These are phyloP conservation scores for Coemansia sp. DNA, from an alignment of 192 early-diverging fungal species.

Conservation along the genomic window DNA sequence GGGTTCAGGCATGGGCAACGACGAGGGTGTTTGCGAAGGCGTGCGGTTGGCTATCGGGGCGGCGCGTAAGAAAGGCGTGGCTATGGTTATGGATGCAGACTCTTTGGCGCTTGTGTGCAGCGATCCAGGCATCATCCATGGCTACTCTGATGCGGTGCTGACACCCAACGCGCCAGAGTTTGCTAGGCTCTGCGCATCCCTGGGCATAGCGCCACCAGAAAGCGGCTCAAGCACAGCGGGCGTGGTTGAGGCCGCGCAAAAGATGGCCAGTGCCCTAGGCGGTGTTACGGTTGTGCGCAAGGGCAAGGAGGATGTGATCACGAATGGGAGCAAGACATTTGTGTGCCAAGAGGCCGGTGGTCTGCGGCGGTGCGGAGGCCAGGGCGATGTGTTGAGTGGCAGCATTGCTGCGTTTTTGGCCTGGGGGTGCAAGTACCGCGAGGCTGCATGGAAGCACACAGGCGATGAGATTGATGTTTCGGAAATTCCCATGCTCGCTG, in stretches of 20 bases:
- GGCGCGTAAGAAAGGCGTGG: conserved; percentile 58
- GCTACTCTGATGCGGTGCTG: conserved; percentile 70
- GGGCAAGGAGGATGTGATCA: conserved; percentile 69
- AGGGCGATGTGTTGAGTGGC: conserved; percentile 92
- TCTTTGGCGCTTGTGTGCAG: conserved; percentile 73
- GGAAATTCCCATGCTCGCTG: conserved; percentile 58
- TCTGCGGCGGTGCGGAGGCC: conserved; percentile 87
- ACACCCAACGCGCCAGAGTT: conserved; percentile 93
- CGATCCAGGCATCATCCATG: conserved; percentile 64
- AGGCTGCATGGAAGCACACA: conserved; percentile 54
- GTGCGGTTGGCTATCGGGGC: conserved; percentile 65
- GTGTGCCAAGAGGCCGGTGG: conserved; percentile 64
- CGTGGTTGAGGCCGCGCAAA: conserved; percentile 34
- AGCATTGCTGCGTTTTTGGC: conserved; percentile 78
- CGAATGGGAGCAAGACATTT: conserved; percentile 65
- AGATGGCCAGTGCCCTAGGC: conserved; percentile 64
- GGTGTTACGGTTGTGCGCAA: conserved; percentile 81
- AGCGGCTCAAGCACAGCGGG: too few relatives aligned
- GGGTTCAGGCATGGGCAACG: conserved; percentile 88
- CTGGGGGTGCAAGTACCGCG: conserved; percentile 72
- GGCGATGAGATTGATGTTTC: conserved; percentile 22
- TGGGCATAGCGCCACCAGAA: conserved; percentile 42
- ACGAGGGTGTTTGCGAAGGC: conserved; percentile 61
- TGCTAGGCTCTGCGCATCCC: conserved; percentile 61
- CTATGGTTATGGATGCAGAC: conserved; percentile 94